A percentile compares a stretch with the other conserved stretches of the same genome.
phyloP scores from a whole-genome alignment of 192 early-diverging fungal species.

The Coemansia sp. region DNA sequence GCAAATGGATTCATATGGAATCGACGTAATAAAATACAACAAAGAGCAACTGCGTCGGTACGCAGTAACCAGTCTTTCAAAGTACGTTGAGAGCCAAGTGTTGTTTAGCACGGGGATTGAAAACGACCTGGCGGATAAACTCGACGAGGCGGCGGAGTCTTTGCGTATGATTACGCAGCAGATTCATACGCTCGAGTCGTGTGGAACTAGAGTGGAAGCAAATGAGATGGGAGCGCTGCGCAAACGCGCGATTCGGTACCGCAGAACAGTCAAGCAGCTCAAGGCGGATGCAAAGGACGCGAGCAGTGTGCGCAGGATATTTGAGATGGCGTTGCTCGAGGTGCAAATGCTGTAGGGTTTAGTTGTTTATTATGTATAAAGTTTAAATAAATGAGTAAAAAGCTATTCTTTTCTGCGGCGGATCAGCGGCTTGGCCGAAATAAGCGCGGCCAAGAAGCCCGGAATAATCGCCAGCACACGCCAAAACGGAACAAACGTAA shows the following conservation, averaged over 20 bases:
- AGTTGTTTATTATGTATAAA: no score
- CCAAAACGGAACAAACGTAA: constrained; percentile 45
- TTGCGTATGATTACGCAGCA: constrained; percentile 13
- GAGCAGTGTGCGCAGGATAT: constrained; percentile 29
- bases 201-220: not conserved
- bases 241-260: constrained; percentile 10
- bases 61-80: constrained; percentile 36
- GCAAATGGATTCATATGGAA: constrained; percentile 17
- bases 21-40: constrained; percentile 48
- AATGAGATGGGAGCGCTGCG: constrained; percentile 11
- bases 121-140: constrained; percentile 44
- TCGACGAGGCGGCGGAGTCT: constrained; percentile 19
- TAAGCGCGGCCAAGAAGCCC: constrained; percentile 26
- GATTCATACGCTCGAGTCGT: constrained; percentile 22
- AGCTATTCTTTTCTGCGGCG: constrained; percentile 4
- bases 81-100: constrained; percentile 47
- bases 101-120: constrained; percentile 50
- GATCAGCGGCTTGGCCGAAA: constrained; percentile 23
- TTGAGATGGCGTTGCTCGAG: constrained; percentile 38
- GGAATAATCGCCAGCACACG: constrained; percentile 30
- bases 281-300: constrained; percentile 23
- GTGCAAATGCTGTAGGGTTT: constrained; percentile 25
- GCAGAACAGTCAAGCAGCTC: constrained; percentile 17
- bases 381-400: not conserved
- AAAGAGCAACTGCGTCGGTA: constrained; percentile 45